Evolutionary conservation across 2,329 filamentous ascomycete species (phyloP).

Genomic region (Xylariomycetidae sp.): DNA sequence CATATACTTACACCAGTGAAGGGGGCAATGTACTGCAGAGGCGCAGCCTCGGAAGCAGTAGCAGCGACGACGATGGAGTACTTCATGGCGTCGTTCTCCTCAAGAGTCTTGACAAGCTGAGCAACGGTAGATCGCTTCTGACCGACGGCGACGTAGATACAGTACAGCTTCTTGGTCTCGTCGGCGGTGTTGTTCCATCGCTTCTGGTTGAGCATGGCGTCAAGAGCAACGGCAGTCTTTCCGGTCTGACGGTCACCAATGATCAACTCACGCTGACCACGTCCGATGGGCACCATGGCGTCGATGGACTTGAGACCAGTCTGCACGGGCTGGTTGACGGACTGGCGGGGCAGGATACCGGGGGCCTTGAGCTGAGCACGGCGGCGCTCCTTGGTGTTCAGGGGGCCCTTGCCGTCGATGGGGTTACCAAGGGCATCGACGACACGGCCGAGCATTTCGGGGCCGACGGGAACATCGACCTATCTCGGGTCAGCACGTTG

Average conservation of each 20-base stretch:
- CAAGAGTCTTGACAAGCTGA: conserved; percentile 98
- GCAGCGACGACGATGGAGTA: conserved; percentile 91
- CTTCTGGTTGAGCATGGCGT: conserved; percentile 99
- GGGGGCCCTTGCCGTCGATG: conserved; percentile 97
- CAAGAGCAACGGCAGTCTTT: conserved; percentile 97
- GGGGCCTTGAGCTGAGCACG: conserved; percentile 99
- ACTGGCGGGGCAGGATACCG: conserved; percentile 92
- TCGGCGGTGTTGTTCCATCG: conserved; percentile 85
- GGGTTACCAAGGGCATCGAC: conserved; percentile 98
- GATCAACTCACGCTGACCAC: conserved; percentile 99
- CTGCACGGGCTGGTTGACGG: conserved; percentile 98
- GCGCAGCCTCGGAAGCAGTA: conserved; percentile 94
- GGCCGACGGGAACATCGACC: conserved; percentile 95
- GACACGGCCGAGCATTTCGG: conserved; percentile 92
- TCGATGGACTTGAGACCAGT: conserved; percentile 99
- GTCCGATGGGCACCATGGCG: conserved; percentile 98
- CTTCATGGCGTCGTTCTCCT: conserved; percentile 99
- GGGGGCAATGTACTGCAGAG: conserved; percentile 88
- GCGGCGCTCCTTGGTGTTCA: conserved; percentile 85
- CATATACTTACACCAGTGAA: conserved; percentile 66
- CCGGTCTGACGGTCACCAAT: conserved; percentile 99
- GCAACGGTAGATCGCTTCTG: conserved; percentile 99
- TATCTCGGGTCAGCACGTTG: conserved; percentile 29
- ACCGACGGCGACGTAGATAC: conserved; percentile 96
- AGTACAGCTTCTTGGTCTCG: conserved; percentile 99